These are phyloP conservation scores for Diaporthe vexans DNA, from an alignment of 2,329 filamentous ascomycete species.

Conservation along the genomic window DNA sequence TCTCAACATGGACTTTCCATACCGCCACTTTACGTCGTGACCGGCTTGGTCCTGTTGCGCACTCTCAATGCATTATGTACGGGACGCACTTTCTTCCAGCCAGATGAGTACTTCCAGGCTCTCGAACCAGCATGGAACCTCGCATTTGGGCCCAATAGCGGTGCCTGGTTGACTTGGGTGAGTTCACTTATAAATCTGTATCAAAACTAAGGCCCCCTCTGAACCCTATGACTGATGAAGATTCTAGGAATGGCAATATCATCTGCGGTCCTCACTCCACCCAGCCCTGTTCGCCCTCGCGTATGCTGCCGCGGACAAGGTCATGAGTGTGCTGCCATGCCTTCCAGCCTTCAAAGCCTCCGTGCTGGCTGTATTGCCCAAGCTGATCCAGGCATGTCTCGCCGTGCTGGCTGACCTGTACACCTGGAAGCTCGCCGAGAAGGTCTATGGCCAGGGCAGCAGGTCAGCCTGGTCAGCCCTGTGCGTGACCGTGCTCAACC, in stretches of 20 bases:
- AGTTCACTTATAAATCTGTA: conserved; percentile 48
- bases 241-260: conserved; percentile 90
- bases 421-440: conserved; percentile 85
- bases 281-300: conserved; percentile 85
- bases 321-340: conserved; percentile 68
- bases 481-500: conserved; percentile 78
- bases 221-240: neutral
- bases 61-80: conserved; percentile 84
- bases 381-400: conserved; percentile 80
- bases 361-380: conserved; percentile 80
- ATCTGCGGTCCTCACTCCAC: conserved; percentile 90
- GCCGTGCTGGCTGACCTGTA: conserved; percentile 87
- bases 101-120: conserved; percentile 97
- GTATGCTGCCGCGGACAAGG: conserved; percentile 74
- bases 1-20: conserved; percentile 41
- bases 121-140: conserved; percentile 94
- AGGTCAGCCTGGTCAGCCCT: conserved; percentile 77
- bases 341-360: conserved; percentile 71
- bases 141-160: conserved; percentile 81
- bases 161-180: conserved; percentile 98
- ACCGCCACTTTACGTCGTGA: conserved; percentile 49
- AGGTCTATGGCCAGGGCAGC: conserved; percentile 77
- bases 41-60: conserved; percentile 75
- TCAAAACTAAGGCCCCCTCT: conserved; percentile 35
- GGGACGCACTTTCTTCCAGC: conserved; percentile 90